Conservation (phyloP, 1,139 yeast genomes). For the Suhomyces coccinellae region DNA sequence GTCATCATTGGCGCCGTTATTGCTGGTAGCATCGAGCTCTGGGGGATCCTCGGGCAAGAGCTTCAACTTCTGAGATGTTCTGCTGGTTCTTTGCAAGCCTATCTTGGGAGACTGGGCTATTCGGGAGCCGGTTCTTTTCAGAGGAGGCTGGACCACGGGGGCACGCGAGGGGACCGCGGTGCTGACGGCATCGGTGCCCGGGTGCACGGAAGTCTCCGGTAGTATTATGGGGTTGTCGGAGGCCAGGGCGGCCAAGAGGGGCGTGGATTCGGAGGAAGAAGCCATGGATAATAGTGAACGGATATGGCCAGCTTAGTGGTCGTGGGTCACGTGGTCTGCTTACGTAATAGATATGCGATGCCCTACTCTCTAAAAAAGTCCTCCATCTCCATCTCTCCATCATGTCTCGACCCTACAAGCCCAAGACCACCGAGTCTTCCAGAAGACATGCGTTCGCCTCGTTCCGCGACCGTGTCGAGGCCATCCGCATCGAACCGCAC, state of each 20-base stretch:
- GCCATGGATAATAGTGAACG: background rate
- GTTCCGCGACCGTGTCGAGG: constrained; percentile 80
- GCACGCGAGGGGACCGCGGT: constrained; percentile 6
- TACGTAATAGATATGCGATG: constrained; percentile 10
- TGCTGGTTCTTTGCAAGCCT: constrained; percentile 86
- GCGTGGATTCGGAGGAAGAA: constrained; percentile 23
- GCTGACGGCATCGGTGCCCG: constrained; percentile 1
- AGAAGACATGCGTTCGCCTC: constrained; percentile 69
- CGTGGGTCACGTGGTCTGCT: constrained; percentile 1
- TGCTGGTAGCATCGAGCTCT: constrained; percentile 21
- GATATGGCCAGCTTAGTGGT: background rate
- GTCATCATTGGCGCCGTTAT: constrained; percentile 22
- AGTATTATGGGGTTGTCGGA: constrained; percentile 34
- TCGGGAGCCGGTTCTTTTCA: constrained; percentile 25
- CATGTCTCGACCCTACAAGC: constrained; percentile 14
- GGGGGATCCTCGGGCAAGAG: constrained; percentile 79
- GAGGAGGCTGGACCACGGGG: constrained; percentile 15
- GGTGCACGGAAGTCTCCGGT: constrained; percentile 4
- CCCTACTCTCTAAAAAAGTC: background rate
- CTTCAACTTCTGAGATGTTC: constrained; percentile 84
- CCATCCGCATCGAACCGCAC: constrained; percentile 82
- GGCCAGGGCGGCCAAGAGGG: constrained; percentile 30
- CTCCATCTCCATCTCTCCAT: background rate
- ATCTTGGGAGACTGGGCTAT: constrained; percentile 45
- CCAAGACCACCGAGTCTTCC: constrained; percentile 52